These are phyloP conservation scores for Colletotrichum sp. DNA, from an alignment of 2,329 filamentous ascomycete species.

Conservation along the genomic window DNA sequence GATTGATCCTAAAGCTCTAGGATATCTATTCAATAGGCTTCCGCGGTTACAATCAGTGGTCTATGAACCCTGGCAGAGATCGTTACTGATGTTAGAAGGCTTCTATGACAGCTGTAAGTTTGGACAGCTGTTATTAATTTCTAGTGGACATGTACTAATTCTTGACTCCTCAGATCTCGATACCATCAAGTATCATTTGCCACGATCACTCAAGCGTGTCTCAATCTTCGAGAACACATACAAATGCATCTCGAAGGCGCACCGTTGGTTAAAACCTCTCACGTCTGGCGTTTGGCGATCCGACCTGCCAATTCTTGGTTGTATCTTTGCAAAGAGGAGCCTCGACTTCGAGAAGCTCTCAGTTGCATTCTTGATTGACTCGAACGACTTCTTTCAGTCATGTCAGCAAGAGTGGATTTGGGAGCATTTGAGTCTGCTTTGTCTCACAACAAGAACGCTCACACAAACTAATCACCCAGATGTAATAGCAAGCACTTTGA, in stretches of 20 bases:
- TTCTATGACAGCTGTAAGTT: slow-evolving; percentile 25
- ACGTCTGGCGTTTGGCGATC: neutral
- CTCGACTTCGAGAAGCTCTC: slow-evolving; percentile 30
- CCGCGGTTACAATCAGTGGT: slow-evolving; percentile 30
- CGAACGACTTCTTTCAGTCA: slow-evolving; percentile 30
- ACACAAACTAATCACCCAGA: slow-evolving; percentile 22
- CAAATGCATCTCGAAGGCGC: slow-evolving; percentile 10
- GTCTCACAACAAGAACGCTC: slow-evolving; percentile 33
- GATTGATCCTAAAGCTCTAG: slow-evolving; percentile 22
- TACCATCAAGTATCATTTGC: slow-evolving; percentile 22
- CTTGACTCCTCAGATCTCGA: neutral
- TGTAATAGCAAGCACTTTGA: slow-evolving; percentile 27
- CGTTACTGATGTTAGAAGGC: slow-evolving; percentile 11
- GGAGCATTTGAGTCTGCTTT: slow-evolving; percentile 31
- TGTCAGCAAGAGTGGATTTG: slow-evolving; percentile 30
- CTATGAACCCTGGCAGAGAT: slow-evolving; percentile 38
- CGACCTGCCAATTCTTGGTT: neutral
- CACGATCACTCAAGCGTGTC: slow-evolving; percentile 27
- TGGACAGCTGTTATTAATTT: neutral
- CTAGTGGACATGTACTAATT: neutral
- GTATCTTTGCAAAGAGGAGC: slow-evolving; percentile 30
- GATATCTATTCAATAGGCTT: slow-evolving; percentile 27
- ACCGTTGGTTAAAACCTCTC: neutral
- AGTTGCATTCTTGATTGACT: slow-evolving; percentile 32
- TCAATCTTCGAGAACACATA: slow-evolving; percentile 33